A percentile compares a stretch with the other conserved stretches of the same genome.
Conservation (phyloP, 768 basidiomycete species). For the Floccularia luteovirens region DNA sequence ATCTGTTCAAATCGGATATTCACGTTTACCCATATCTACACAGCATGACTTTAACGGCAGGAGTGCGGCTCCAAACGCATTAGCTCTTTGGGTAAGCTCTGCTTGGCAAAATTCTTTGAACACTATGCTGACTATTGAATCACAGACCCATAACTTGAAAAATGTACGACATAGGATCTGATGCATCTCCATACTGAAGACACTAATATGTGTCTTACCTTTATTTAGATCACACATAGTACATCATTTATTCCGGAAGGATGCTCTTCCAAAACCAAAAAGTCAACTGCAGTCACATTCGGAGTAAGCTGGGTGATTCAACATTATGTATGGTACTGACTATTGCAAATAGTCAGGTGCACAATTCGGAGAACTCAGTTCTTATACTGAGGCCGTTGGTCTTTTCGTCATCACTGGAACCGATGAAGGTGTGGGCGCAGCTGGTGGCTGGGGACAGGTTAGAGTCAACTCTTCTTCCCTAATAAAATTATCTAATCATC, state of each 20-base stretch:
- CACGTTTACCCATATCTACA: not conserved
- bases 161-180: not conserved
- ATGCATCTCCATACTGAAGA: not conserved
- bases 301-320: constrained; percentile 1
- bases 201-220: not conserved
- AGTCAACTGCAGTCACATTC: constrained; percentile 4
- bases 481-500: not conserved
- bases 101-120: not conserved
- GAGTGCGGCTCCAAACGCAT: constrained; percentile 9
- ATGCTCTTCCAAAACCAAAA: not conserved
- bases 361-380: constrained; percentile 1
- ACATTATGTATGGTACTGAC: not conserved
- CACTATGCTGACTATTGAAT: too few species aligned
- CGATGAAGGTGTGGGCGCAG: constrained; percentile 4
- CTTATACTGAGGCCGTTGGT: not conserved
- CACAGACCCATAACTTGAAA: not conserved
- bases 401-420: constrained; percentile 4
- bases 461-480: not conserved
- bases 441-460: constrained; percentile 8
- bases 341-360: constrained; percentile 7
- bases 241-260: not conserved
- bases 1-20: too few species aligned
- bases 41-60: constrained; percentile 17
- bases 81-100: constrained; percentile 13
- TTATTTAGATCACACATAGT: constrained; percentile 1